Conservation (phyloP, 371 early-diverging fungal species). For the Coemansia sp. region DNA sequence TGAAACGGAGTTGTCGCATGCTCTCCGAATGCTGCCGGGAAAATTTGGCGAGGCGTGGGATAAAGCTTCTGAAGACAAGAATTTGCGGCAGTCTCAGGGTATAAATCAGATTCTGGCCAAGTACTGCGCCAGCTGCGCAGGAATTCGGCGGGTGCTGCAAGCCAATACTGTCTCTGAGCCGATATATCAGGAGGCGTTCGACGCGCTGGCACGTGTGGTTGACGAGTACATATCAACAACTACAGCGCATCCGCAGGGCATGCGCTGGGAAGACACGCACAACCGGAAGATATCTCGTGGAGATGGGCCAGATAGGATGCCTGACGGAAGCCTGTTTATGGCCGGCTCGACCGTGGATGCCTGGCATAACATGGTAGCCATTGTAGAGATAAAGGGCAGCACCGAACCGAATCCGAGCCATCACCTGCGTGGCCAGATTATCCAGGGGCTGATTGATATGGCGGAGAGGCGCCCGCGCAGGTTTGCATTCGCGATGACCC, state of each 20-base stretch:
- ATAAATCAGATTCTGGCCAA: too few relatives aligned
- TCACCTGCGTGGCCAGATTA: conserved; percentile 4
- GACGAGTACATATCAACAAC: neutral
- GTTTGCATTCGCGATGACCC: neutral
- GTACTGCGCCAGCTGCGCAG: too few relatives aligned
- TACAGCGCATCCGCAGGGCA: neutral
- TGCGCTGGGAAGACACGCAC: neutral
- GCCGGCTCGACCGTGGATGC: neutral
- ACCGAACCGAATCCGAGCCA: neutral
- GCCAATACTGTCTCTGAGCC: conserved; percentile 6
- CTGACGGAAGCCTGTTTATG: neutral
- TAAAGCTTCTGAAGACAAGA: too few relatives aligned
- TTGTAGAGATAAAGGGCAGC: conserved; percentile 9
- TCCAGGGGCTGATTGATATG: conserved; percentile 3
- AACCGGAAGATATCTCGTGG: neutral
- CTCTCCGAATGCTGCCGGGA: too few relatives aligned
- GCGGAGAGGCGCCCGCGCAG: conserved; percentile 3
- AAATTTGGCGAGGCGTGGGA: too few relatives aligned
- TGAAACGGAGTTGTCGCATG: too few relatives aligned
- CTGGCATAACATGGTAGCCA: conserved; percentile 4
- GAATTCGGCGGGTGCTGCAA: too few relatives aligned
- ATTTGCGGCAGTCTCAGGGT: too few relatives aligned
- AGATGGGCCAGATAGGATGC: neutral
- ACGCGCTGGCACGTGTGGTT: neutral
- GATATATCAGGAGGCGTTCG: conserved; percentile 5